Conservation (phyloP, 305 asterid species). For the Petunia hybrid region DNA sequence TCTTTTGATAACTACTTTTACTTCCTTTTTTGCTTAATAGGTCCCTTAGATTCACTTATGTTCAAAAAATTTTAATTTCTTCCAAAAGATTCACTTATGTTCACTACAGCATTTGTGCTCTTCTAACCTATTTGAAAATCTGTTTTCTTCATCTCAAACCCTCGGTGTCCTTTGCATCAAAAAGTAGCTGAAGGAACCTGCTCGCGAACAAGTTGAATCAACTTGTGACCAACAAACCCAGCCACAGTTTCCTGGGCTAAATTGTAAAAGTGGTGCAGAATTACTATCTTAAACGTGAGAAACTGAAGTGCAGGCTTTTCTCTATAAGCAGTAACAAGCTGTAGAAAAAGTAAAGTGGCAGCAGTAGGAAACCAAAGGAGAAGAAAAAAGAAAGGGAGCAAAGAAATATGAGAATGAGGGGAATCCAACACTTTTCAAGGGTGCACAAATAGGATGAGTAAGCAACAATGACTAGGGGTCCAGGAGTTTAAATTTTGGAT, state of each 20-base stretch:
- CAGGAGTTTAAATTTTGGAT: conserved; percentile 14
- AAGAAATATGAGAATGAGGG: conserved; percentile 25
- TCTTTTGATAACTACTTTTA: conserved; percentile 1
- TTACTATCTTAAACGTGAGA: conserved; percentile 22
- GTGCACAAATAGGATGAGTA: conserved; percentile 13
- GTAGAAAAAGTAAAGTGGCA: conserved; percentile 13
- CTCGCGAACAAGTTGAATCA: not conserved
- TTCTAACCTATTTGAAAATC: conserved; percentile 14
- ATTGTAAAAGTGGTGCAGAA: not conserved
- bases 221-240: not conserved
- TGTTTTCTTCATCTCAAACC: conserved; percentile 22
- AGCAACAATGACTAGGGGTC: conserved; percentile 11
- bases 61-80: no score
- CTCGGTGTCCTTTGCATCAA: conserved; percentile 18
- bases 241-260: conserved; percentile 18
- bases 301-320: not conserved
- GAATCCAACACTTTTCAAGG: conserved; percentile 9
- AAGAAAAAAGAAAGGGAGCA: not conserved
- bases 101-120: conserved; percentile 14
- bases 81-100: not conserved
- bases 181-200: conserved; percentile 7
- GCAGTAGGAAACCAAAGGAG: conserved; percentile 18
- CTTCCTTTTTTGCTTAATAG: not conserved
- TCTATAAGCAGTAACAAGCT: conserved; percentile 22
- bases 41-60: conserved; percentile 13